A percentile compares a stretch with the other conserved stretches of the same genome.
Conservation (phyloP, 164 flowering plant species). For the Dillenia suffruticosa region DNA sequence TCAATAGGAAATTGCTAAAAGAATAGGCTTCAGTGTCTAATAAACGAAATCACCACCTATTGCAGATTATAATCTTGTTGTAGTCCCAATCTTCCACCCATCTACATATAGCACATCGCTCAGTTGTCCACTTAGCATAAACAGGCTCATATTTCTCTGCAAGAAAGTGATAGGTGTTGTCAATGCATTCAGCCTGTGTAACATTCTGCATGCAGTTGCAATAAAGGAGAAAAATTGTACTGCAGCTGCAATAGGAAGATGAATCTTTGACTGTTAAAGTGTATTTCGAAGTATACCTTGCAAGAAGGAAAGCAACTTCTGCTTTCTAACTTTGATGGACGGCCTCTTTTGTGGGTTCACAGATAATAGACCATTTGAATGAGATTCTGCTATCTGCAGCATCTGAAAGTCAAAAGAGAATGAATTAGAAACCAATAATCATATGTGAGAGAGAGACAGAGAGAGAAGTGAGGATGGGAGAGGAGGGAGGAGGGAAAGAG, state of each 20-base stretch:
- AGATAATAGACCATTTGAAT: constrained; percentile 45
- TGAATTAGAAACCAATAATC: not conserved
- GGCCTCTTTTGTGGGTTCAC: constrained; percentile 51
- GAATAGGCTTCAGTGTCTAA: not conserved
- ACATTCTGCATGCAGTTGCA: no score
- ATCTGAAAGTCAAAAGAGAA: constrained; percentile 37
- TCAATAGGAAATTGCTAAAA: no score
- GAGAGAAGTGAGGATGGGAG: no score
- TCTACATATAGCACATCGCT: constrained; percentile 95
- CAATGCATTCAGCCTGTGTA: not conserved
- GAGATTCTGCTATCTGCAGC: constrained; percentile 73
- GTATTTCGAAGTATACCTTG: constrained; percentile 38
- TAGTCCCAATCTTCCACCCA: constrained; percentile 99
- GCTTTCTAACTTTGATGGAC: constrained; percentile 63
- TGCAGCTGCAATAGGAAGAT: not conserved
- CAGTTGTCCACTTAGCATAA: constrained; percentile 92
- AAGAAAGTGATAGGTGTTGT: constrained; percentile 1
- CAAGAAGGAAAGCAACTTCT: constrained; percentile 67
- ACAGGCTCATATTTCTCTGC: constrained; percentile 93
- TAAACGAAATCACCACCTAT: constrained; percentile 40
- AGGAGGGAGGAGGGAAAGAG: no score
- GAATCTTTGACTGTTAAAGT: not conserved
- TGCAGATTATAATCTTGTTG: constrained; percentile 96
- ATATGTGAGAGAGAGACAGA: no score
- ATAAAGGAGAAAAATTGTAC: not conserved